Conservation (phyloP, 345 rosid species). For the Gossypium herbaceum region DNA sequence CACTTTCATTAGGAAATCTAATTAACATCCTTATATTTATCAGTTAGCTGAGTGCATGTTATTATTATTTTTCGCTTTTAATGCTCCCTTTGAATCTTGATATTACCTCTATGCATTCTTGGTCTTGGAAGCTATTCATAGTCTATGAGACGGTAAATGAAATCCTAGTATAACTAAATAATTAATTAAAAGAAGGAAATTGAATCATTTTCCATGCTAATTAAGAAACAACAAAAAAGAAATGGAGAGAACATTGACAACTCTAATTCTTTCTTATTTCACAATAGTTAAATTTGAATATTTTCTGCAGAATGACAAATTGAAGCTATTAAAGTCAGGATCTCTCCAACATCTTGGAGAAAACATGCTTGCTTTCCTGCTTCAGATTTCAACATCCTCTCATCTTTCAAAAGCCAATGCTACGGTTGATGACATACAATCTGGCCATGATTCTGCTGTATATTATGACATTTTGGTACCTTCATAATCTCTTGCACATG, state of each 20-base stretch:
- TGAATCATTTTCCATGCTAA: conserved; percentile 3
- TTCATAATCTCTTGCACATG: conserved; percentile 20
- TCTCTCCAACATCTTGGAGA: conserved; percentile 98
- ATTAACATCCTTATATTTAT: not conserved
- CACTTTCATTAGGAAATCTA: not conserved
- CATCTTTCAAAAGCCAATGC: conserved; percentile 42
- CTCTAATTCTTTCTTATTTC: conserved; percentile 1
- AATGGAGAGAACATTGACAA: not conserved
- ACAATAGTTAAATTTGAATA: conserved; percentile 7
- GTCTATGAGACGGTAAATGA: not conserved
- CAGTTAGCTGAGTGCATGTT: not conserved
- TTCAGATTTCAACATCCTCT: conserved; percentile 58
- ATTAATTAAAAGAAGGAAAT: not conserved
- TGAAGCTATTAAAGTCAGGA: conserved; percentile 81
- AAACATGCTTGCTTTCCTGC: conserved; percentile 89
- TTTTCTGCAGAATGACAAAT: conserved; percentile 77
- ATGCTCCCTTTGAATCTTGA: not conserved
- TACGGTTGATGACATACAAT: conserved; percentile 32
- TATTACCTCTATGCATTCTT: not conserved
- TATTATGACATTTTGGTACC: conserved; percentile 85
- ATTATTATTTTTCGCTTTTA: not conserved
- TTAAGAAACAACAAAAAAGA: not conserved
- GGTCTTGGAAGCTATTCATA: not conserved
- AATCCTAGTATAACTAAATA: not conserved
- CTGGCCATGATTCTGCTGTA: conserved; percentile 41